Evolutionary conservation across 2,329 filamentous ascomycete genomes (phyloP).

Genomic region (Fusarium sp.): DNA sequence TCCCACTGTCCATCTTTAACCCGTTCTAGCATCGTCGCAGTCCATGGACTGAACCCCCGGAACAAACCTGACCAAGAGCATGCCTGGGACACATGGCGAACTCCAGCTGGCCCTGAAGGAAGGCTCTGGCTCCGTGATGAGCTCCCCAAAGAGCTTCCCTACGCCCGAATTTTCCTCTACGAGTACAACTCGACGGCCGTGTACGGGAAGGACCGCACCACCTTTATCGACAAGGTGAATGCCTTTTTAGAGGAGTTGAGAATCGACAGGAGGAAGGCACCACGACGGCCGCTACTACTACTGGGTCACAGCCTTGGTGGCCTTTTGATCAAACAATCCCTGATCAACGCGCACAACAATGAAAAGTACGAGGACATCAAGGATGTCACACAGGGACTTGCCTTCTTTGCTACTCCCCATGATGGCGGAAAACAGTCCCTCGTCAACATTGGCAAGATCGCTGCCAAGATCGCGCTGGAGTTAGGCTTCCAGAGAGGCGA

Average conservation of each 20-base stretch:
- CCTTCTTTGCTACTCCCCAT: neutral
- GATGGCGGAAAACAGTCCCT: neutral
- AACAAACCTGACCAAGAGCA: neutral
- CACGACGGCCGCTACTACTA: accelerated
- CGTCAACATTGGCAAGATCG: neutral
- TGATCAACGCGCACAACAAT: neutral
- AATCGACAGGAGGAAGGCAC: neutral
- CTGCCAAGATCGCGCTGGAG: accelerated
- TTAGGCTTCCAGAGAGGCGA: neutral
- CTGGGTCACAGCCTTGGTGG: neutral
- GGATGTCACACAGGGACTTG: neutral
- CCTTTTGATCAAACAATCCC: neutral
- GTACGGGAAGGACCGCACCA: neutral
- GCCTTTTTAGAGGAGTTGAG: accelerated
- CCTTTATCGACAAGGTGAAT: neutral
- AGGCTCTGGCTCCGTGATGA: neutral
- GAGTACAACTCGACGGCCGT: neutral
- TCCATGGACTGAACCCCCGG: neutral
- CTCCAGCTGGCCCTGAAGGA: neutral
- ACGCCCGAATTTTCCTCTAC: neutral
- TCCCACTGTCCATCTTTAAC: neutral
- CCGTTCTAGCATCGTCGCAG: neutral
- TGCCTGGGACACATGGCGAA: neutral
- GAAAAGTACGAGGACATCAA: neutral
- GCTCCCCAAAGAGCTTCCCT: neutral